These are phyloP conservation scores for Lactifluus echinatus DNA, from an alignment of 768 basidiomycete species.

Conservation along the genomic window DNA sequence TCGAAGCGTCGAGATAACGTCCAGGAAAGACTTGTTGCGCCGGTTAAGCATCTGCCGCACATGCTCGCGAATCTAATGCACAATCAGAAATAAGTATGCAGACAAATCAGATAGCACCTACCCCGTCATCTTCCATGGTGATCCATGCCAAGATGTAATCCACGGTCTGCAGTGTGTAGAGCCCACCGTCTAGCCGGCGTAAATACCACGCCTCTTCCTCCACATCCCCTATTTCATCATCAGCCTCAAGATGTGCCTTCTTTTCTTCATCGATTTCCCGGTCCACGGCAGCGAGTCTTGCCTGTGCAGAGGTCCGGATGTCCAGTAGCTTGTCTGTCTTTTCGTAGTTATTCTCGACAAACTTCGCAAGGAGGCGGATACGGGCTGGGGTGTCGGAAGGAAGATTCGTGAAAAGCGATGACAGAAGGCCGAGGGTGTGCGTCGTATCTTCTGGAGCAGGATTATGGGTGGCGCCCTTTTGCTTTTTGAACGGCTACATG, in stretches of 20 bases:
- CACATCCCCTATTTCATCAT: conserved; percentile 48
- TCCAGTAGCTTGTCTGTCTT: conserved; percentile 93
- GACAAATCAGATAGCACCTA: conserved; percentile 33
- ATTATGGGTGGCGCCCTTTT: conserved; percentile 38
- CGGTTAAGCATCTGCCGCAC: conserved; percentile 66
- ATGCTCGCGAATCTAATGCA: conserved; percentile 65
- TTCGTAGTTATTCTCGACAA: conserved; percentile 87
- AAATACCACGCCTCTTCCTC: conserved; percentile 77
- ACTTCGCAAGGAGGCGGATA: conserved; percentile 82
- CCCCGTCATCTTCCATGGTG: conserved; percentile 96
- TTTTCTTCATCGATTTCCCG: conserved; percentile 61
- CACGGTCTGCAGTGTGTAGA: conserved; percentile 82
- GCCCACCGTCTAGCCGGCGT: conserved; percentile 76
- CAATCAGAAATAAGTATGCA: background rate
- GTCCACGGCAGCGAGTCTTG: conserved; percentile 52
- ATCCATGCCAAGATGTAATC: conserved; percentile 96
- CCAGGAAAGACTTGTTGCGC: conserved; percentile 57
- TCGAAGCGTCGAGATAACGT: conserved; percentile 63
- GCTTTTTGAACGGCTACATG: conserved; percentile 45
- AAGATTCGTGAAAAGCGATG: conserved; percentile 81
- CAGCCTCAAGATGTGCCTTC: conserved; percentile 50
- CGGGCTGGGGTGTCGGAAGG: conserved; percentile 75
- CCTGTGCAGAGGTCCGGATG: conserved; percentile 62
- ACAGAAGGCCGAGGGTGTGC: conserved; percentile 82
- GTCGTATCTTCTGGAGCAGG: conserved; percentile 73